Base-by-base conservation (phyloP, 345 rosid species). In the Zanthoxylum bungeanum region DNA sequence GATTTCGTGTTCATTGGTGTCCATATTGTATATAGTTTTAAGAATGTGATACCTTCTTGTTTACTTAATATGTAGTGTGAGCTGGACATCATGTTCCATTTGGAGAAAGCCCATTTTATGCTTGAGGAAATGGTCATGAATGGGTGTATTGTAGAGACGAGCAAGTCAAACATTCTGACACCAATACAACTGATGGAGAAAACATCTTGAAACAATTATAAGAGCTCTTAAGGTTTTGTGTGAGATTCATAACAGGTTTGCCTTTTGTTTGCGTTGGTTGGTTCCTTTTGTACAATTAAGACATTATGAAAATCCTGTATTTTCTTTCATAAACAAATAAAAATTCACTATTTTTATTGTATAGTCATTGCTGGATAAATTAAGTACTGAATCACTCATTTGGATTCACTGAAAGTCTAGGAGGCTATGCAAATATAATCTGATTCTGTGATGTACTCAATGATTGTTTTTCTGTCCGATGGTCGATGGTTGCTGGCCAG, bases 101-200 rank as follows among this genome's bases (percentile, higher is more conserved):
- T 91, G 77, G 98, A 96, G 87, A 96, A 93, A 78, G 98, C 99
- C 27, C 99, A 93, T 83, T 96, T 96, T 85, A 96, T 91, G 98
- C 77, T 91, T 72, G 98, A 91, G 75, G 99, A 95, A 86, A 95
- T 91, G 97, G 94, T 93, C 66, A 93, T 93, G 98, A 93, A 91
- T 73, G 99, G 96, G 67, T 89, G 90, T 78, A 72, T 96, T 66
- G 93, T 89, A 25, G 99, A 96, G 85, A 96, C 98, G 4, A 96
- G 95, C 93, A 93, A 89, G 78, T 57, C 94, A 34, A 88, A 89
- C 76, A 93, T 96, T 70, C 87, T 88, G 40, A 50, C 85, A 57
- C 95, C 98, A 1, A 84, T 91, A 68, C 97, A 88, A 68, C 89
- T 96, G 73, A 89, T 93, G 96, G 99, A 93, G 69, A 89, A 93